Conservation (phyloP, 2,329 filamentous ascomycete genomes). For the Neocatenulostroma microsporum region DNA sequence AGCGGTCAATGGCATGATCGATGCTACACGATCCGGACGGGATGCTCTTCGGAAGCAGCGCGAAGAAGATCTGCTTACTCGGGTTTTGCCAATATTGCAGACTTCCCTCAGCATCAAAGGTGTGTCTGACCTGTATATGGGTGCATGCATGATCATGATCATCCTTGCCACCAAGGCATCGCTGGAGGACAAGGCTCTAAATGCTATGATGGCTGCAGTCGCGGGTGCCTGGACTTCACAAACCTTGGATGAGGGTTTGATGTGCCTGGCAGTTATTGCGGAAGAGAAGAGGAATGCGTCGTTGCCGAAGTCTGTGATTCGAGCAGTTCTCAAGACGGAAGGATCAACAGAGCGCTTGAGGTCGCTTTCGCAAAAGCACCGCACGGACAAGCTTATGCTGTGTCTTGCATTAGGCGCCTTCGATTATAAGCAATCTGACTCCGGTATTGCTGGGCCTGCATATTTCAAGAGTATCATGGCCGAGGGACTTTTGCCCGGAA, state of each 20-base stretch:
- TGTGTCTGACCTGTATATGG: conserved; percentile 70
- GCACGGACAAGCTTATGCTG: conserved; percentile 19
- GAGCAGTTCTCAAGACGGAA: conserved; percentile 57
- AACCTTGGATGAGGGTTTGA: conserved; percentile 64
- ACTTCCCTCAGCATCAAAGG: conserved; percentile 69
- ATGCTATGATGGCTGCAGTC: conserved; percentile 83
- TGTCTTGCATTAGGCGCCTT: conserved; percentile 5
- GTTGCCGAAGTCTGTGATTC: conserved; percentile 62
- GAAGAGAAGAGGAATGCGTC: conserved; percentile 66
- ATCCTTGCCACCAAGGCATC: conserved; percentile 77
- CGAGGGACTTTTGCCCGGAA: too few species aligned
- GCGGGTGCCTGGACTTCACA: conserved; percentile 67
- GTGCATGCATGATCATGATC: conserved; percentile 83
- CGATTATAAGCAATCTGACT: too few species aligned
- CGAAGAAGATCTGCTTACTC: conserved; percentile 67
- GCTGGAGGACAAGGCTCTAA: conserved; percentile 71
- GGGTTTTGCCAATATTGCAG: conserved; percentile 61
- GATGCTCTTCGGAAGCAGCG: conserved; percentile 69
- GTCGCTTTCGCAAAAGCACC: conserved; percentile 4
- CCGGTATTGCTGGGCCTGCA: too few species aligned
- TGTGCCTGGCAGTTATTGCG: conserved; percentile 72
- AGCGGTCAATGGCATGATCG: conserved; percentile 73
- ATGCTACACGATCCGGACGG: conserved; percentile 67
- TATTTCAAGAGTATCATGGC: too few species aligned
- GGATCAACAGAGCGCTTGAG: conserved; percentile 27